Evolutionary conservation across 208 protist genomes (phyloP).

Genomic region (Ichthyophonus hoferi): DNA sequence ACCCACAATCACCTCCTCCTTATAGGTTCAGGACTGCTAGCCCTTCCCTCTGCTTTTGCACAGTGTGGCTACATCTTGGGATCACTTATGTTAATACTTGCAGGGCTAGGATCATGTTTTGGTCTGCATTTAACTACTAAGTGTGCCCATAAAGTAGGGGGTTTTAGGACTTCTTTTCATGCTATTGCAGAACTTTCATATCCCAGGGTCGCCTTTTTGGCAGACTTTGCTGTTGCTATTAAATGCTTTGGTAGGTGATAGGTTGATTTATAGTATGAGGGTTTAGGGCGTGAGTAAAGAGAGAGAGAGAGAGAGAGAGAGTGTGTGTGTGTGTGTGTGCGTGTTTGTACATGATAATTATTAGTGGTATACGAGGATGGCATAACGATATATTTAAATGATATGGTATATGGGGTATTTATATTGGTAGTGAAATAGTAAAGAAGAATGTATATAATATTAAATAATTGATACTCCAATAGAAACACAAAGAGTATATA

Average conservation of each 20-base stretch:
- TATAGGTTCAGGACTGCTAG: constrained; percentile 37
- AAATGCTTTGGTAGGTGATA: constrained; percentile 52
- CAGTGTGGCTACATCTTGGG: constrained; percentile 31
- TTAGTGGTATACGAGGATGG: too few species aligned
- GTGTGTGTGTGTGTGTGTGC: too few species aligned
- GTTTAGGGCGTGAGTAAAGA: too few species aligned
- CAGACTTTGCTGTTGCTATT: constrained; percentile 32
- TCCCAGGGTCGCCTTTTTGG: background rate
- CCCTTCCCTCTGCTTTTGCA: constrained; percentile 42
- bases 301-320: too few species aligned
- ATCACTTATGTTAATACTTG: constrained; percentile 25
- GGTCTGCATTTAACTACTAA: constrained; percentile 25
- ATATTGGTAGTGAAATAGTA: too few species aligned
- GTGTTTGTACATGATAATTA: too few species aligned
- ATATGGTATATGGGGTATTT: too few species aligned
- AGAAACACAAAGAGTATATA: too few species aligned
- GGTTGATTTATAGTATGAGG: too few species aligned
- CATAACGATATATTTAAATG: too few species aligned
- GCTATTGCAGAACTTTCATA: constrained; percentile 1
- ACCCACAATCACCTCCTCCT: background rate
- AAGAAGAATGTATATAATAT: too few species aligned
- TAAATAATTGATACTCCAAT: too few species aligned
- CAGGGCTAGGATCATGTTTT: background rate
- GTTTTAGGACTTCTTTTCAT: background rate
- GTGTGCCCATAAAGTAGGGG: background rate